Base-by-base conservation (phyloP, 352 stramenopile genomes). In the Phytophthora nicotianae region DNA sequence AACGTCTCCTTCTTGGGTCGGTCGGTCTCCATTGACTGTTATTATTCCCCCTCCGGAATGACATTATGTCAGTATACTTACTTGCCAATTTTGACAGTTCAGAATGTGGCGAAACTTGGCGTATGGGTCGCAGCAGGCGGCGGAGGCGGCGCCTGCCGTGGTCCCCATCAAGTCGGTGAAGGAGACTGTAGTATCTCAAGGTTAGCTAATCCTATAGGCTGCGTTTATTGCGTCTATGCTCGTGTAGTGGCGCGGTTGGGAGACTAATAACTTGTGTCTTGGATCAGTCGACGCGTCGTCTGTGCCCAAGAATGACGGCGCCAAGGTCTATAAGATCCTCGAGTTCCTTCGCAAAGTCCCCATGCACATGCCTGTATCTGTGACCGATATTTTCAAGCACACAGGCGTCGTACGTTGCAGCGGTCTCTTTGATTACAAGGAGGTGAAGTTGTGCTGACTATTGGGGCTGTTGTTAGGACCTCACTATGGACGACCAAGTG, bases 271-370 rank as follows among this genome's bases (percentile, higher is more conserved):
- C 24, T 61, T 55, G 41, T 48, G 16, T 27, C 17, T 56, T 11
- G 24, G 33, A 11, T 21, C 61, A 93, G 84, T 93, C 48, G 84
- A 93, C 55, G 82, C 82, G 43, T 93, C 84, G 11, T 80, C 73
- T 9, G 83, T 92, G 58, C 83, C 83, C 49, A 93, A 91, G 69
- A 93, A 93, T 80, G 84, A 93, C 59, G 84, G 84, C 56, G 81
- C 81, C 54, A 93, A 93, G 53, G 81, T 93, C 8, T 93, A 95
- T 74, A 93, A 95, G 68, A 92, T 95, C 72, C 74, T 95, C 16
- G 81, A 93, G 64, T 95, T 90, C 51, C 60, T 95, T 55, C 82
- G 86, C 71, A 90, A 86, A 65, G 74, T 95, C 20, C 79, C 83
- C 2, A 86, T 90, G 75, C 86, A 95, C 68, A 83, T 88, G 58